These are phyloP conservation scores for Hypsizygus marmoreus DNA, from an alignment of 768 basidiomycete genomes.

Conservation along the genomic window DNA sequence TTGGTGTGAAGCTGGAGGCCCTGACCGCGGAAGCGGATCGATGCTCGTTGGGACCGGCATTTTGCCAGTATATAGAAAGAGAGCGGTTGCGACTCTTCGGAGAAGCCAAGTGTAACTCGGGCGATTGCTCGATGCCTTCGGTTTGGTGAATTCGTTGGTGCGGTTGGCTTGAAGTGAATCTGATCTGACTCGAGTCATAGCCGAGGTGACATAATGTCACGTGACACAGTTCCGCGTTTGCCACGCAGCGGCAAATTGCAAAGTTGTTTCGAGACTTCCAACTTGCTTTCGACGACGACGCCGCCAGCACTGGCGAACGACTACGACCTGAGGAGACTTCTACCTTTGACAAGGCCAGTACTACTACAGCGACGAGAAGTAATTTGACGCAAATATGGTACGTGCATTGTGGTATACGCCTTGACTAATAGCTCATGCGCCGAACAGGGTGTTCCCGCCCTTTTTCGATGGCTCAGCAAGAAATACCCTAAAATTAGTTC, in stretches of 20 bases:
- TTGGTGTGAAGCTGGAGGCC: constrained; percentile 19
- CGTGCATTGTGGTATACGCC: constrained; percentile 6
- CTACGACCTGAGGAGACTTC: too few relatives aligned
- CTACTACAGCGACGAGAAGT: constrained; percentile 10
- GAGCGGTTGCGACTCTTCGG: too few relatives aligned
- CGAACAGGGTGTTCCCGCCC: constrained; percentile 89
- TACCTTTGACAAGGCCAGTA: too few relatives aligned
- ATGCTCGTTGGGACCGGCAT: constrained; percentile 38
- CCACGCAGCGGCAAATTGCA: constrained; percentile 6
- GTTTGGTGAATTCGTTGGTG: too few relatives aligned
- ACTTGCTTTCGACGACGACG: not conserved
- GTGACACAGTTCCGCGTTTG: too few relatives aligned
- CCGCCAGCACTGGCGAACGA: too few relatives aligned
- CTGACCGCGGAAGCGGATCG: constrained; percentile 10
- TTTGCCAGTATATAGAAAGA: not conserved
- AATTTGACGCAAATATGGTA: constrained; percentile 10
- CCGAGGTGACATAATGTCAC: constrained; percentile 16
- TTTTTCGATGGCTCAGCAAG: constrained; percentile 98
- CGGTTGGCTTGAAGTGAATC: constrained; percentile 2
- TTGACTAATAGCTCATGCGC: constrained; percentile 3
- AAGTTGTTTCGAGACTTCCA: not conserved
- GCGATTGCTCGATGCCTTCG: too few relatives aligned
- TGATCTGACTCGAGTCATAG: constrained; percentile 17
- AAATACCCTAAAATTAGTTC: constrained; percentile 97
- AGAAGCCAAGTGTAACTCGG: too few relatives aligned